phyloP scores from a whole-genome alignment of 2,329 filamentous ascomycete species.

The Chrysosporium queenslandicum region DNA sequence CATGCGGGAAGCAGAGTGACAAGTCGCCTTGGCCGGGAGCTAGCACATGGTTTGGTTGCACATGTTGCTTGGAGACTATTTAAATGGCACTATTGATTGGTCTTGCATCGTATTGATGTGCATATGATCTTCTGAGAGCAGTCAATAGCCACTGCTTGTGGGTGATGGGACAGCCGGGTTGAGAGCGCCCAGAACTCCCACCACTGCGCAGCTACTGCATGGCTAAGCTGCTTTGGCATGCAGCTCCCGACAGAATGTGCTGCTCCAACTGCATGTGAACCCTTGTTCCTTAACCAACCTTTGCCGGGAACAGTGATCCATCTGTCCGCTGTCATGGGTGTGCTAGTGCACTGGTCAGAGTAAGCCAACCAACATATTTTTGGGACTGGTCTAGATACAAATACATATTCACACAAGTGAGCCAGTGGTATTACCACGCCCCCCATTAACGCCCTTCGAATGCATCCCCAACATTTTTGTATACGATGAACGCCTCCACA shows the following conservation, averaged over 20 bases:
- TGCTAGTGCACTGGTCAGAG: no score
- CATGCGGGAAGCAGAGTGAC: background rate
- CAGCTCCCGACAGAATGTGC: no score
- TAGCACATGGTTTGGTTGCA: background rate
- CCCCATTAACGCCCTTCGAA: slow-evolving; percentile 14
- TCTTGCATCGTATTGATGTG: background rate
- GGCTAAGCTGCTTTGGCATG: no score
- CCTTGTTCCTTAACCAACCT: no score
- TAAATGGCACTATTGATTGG: background rate
- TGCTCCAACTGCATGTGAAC: no score
- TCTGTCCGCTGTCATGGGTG: no score
- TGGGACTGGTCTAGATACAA: slow-evolving; percentile 2
- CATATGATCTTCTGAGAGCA: background rate
- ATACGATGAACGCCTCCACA: background rate
- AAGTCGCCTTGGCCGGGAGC: background rate
- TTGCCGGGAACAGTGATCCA: no score
- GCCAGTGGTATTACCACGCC: background rate
- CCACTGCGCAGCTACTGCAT: no score
- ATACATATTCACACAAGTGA: background rate
- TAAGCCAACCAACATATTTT: no score
- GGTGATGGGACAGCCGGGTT: no score
- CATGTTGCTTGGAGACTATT: background rate
- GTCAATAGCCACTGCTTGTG: no score
- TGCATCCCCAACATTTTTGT: slow-evolving; percentile 5
- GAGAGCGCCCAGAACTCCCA: no score